These are phyloP conservation scores for Myochromella boudieri DNA, from an alignment of 768 basidiomycete genomes.

Conservation along the genomic window DNA sequence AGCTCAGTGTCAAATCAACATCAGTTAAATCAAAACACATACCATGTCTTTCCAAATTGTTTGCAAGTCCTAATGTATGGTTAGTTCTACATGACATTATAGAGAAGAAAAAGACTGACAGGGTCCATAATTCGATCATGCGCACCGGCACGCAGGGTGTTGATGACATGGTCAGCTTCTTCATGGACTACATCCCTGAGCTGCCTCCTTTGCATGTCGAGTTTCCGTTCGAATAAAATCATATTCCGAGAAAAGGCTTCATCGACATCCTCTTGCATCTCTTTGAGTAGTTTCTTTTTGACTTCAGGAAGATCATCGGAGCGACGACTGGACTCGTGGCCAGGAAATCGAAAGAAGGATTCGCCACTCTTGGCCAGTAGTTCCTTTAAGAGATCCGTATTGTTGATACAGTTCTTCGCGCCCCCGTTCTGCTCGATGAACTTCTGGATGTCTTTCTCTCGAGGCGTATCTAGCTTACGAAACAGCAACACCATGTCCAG, in stretches of 20 bases:
- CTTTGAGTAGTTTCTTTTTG: conserved; percentile 31
- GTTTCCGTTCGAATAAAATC: conserved; percentile 43
- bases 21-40: too few relatives aligned
- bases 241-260: conserved; percentile 37
- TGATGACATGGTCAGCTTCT: conserved; percentile 39
- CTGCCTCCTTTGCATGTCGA: conserved; percentile 44
- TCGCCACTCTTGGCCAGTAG: conserved; percentile 32
- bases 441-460: conserved; percentile 35
- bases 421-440: conserved; percentile 43
- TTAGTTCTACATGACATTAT: not conserved
- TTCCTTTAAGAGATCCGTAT: conserved; percentile 30
- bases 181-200: conserved; percentile 28
- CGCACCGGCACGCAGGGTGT: conserved; percentile 36
- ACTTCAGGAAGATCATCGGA: conserved; percentile 27
- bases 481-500: conserved; percentile 36
- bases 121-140: conserved; percentile 44
- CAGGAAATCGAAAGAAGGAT: conserved; percentile 24
- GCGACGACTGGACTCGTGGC: conserved; percentile 23
- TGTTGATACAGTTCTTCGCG: conserved; percentile 29
- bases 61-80: conserved; percentile 43
- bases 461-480: conserved; percentile 35
- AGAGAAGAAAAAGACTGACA: conserved; percentile 22
- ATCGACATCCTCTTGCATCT: conserved; percentile 38
- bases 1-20: too few relatives aligned
- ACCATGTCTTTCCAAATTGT: conserved; percentile 57